Conservation (phyloP, 768 basidiomycete genomes). For the Symmetrospora coprosmae region DNA sequence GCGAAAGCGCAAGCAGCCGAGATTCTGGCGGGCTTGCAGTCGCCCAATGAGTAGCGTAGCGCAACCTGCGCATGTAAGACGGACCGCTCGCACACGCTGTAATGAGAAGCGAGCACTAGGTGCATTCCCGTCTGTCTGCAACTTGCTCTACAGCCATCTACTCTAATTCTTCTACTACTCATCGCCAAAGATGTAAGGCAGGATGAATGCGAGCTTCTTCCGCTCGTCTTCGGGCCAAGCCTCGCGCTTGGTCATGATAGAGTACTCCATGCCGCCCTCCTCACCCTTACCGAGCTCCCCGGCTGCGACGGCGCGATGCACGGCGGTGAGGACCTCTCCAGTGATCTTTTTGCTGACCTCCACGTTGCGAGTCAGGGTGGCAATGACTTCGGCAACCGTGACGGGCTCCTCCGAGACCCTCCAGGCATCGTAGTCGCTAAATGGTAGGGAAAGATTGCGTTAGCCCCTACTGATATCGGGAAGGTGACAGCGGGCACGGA, state of each 20-base stretch:
- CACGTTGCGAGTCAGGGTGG: slow-evolving; percentile 73
- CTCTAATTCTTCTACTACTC: not conserved
- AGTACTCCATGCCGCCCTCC: slow-evolving; percentile 38
- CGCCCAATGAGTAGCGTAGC: too few species aligned
- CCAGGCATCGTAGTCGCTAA: slow-evolving; percentile 95
- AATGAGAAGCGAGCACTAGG: too few species aligned
- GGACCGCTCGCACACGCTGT: too few species aligned
- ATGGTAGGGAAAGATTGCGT: slow-evolving; percentile 35
- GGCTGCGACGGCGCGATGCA: slow-evolving; percentile 6
- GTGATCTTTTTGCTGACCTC: slow-evolving; percentile 57
- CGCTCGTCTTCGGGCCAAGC: slow-evolving; percentile 34
- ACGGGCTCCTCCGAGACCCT: slow-evolving; percentile 63
- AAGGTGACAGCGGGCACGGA: too few species aligned
- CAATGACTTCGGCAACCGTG: slow-evolving; percentile 79
- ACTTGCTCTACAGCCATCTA: too few species aligned
- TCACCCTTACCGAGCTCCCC: slow-evolving; percentile 33
- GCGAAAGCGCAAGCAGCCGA: not conserved
- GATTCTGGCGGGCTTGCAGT: not conserved
- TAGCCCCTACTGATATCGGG: too few species aligned
- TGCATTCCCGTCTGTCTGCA: too few species aligned
- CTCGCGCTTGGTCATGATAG: slow-evolving; percentile 36
- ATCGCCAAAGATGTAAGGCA: slow-evolving; percentile 34
- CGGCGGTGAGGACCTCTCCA: slow-evolving; percentile 34
- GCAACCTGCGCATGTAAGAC: too few species aligned
- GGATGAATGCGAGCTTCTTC: slow-evolving; percentile 37